Evolutionary conservation across 202 grass and related monocot species (phyloP).

Genomic region (Saccharum hybrid): DNA sequence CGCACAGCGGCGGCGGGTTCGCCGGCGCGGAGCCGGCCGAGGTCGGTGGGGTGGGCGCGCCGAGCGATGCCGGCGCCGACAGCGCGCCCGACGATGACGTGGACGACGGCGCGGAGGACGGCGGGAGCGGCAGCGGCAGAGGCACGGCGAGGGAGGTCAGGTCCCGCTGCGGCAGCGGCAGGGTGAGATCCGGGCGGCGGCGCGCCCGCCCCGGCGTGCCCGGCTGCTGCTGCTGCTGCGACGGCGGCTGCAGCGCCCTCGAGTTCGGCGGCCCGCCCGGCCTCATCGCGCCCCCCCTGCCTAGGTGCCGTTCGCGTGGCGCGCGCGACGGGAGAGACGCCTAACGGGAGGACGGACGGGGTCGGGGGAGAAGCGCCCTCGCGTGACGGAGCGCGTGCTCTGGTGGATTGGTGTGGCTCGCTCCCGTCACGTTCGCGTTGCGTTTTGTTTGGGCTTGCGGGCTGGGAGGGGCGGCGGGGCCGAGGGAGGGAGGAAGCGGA

Average conservation of each 20-base stretch:
- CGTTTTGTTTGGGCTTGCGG: neutral
- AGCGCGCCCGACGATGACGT: too few species aligned
- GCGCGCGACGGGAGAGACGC: neutral
- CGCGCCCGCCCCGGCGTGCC: conserved; percentile 36
- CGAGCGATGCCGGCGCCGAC: too few species aligned
- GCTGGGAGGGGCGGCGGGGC: neutral
- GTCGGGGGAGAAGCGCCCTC: too few species aligned
- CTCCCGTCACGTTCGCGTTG: conserved; percentile 27
- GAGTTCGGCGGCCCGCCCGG: conserved; percentile 53
- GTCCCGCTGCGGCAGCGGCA: too few species aligned
- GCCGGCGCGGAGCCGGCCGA: too few species aligned
- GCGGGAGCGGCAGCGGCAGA: too few species aligned
- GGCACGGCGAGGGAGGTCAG: too few species aligned
- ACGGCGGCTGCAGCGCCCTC: conserved; percentile 29
- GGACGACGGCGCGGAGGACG: too few species aligned
- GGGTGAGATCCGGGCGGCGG: too few species aligned
- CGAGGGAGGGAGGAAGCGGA: neutral
- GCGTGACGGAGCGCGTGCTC: conserved; percentile 1
- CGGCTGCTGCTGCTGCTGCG: conserved; percentile 42
- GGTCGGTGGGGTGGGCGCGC: too few species aligned
- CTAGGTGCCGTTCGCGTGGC: conserved; percentile 6
- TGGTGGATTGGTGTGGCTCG: conserved; percentile 29
- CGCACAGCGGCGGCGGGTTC: too few species aligned
- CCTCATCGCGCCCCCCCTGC: conserved; percentile 33
- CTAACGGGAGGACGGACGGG: too few species aligned